phyloP scores from a whole-genome alignment of 768 basidiomycete genomes.

The Mycena latifolia region DNA sequence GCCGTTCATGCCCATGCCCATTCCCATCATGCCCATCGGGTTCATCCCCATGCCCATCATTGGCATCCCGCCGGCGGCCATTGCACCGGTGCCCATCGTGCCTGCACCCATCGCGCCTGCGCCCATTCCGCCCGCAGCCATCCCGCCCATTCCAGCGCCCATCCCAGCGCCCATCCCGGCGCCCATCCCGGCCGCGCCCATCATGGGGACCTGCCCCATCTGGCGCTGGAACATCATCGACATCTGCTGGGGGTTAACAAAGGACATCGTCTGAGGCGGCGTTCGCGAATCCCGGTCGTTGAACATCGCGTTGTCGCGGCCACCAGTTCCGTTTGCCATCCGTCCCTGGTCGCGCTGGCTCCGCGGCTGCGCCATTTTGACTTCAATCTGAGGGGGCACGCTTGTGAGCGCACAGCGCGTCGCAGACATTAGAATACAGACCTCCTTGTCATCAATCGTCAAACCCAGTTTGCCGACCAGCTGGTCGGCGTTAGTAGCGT shows the following conservation, averaged over 20 bases:
- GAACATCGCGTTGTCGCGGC: conserved; percentile 42
- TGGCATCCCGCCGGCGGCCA: conserved; percentile 28
- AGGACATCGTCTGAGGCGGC: conserved; percentile 46
- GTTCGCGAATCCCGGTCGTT: conserved; percentile 51
- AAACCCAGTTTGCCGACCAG: conserved; percentile 77
- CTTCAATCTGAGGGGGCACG: conserved; percentile 73
- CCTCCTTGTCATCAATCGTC: conserved; percentile 83
- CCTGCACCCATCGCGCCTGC: conserved; percentile 20
- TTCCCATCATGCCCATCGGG: conserved; percentile 50
- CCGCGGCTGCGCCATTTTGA: conserved; percentile 84
- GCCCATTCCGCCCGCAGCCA: conserved; percentile 58
- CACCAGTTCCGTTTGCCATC: conserved; percentile 35
- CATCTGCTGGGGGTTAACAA: conserved; percentile 57
- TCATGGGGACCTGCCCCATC: conserved; percentile 49
- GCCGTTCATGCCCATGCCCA: conserved; percentile 29
- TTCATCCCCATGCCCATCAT: conserved; percentile 41
- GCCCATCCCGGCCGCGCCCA: conserved; percentile 21
- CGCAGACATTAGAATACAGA: conserved; percentile 36
- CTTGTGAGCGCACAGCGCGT: not conserved
- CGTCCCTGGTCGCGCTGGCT: conserved; percentile 70
- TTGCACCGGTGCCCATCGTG: not conserved
- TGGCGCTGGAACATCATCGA: conserved; percentile 70
- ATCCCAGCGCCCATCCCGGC: conserved; percentile 21
- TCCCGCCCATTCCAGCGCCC: conserved; percentile 28
- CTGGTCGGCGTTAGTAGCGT: conserved; percentile 71